These are phyloP conservation scores for Naganishia vishniacii DNA, from an alignment of 768 basidiomycete species.

Conservation along the genomic window DNA sequence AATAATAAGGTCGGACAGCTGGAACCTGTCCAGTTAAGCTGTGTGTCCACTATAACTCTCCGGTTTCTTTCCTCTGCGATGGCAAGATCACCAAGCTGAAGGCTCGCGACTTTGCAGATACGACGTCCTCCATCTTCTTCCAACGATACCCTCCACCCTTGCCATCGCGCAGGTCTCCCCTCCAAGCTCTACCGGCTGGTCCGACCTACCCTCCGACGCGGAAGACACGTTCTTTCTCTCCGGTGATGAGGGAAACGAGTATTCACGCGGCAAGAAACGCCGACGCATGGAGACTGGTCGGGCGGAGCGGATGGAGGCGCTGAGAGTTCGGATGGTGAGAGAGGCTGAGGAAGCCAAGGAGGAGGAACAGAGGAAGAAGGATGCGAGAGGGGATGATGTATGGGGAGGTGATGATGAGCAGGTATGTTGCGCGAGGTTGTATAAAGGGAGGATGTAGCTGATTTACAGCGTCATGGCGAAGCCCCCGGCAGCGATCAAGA, in stretches of 20 bases:
- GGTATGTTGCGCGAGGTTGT: constrained; percentile 53
- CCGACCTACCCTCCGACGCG: constrained; percentile 73
- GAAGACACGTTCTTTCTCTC: constrained; percentile 81
- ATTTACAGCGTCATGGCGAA: neutral
- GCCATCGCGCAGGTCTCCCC: constrained; percentile 35
- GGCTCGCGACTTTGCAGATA: constrained; percentile 56
- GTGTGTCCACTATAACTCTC: no score
- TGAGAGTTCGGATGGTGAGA: constrained; percentile 34
- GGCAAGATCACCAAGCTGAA: no score
- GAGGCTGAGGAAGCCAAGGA: constrained; percentile 11
- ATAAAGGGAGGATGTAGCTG: no score
- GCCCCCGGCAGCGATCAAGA: constrained; percentile 56
- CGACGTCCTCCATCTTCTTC: constrained; percentile 70
- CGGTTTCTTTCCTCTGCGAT: no score
- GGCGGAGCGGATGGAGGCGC: constrained; percentile 63
- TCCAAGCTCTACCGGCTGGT: constrained; percentile 64
- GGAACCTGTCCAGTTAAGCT: no score
- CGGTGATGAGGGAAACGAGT: constrained; percentile 61
- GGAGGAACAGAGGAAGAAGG: constrained; percentile 14
- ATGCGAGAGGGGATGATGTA: constrained; percentile 50
- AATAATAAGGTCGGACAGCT: no score
- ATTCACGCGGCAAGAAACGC: constrained; percentile 63
- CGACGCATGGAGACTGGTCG: constrained; percentile 58
- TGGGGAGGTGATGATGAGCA: constrained; percentile 72
- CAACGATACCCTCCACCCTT: constrained; percentile 55